Percentiles rank a stretch among this genome's conserved stretches.
phyloP scores from a whole-genome alignment of 2,329 filamentous ascomycete genomes.

The Venturia effusa region DNA sequence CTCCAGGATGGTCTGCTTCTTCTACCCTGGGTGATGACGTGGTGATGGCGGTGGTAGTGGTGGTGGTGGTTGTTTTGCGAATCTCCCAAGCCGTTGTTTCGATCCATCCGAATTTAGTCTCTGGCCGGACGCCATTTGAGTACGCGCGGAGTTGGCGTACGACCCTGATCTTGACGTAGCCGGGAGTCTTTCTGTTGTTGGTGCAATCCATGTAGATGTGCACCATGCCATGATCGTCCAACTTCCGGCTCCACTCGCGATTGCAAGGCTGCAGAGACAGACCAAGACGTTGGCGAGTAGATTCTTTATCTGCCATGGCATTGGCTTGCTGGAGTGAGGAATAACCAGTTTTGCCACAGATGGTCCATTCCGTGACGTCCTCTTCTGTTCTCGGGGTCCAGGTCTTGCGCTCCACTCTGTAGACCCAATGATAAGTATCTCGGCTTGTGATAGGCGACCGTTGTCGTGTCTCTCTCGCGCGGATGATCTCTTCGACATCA shows the following conservation, averaged over 20 bases:
- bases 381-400: not conserved
- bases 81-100: not conserved
- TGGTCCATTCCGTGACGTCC: not conserved
- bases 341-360: not conserved
- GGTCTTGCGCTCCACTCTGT: not conserved
- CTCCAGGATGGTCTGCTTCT: not conserved
- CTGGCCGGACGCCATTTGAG: not conserved
- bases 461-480: not conserved
- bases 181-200: not conserved
- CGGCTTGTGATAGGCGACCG: not conserved
- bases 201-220: not conserved
- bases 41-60: not conserved
- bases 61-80: not conserved
- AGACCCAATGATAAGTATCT: not conserved
- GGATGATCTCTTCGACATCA: not conserved
- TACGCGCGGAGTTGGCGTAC: not conserved
- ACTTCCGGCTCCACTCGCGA: not conserved
- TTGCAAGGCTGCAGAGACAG: not conserved
- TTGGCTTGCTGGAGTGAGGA: not conserved
- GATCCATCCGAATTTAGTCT: not conserved
- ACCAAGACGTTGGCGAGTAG: not conserved
- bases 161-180: slow-evolving; percentile 3
- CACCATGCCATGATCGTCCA: not conserved
- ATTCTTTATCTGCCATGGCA: not conserved
- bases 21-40: not conserved